phyloP scores from a whole-genome alignment of 2,329 filamentous ascomycete genomes.

The Ilyonectria mors-panacis region DNA sequence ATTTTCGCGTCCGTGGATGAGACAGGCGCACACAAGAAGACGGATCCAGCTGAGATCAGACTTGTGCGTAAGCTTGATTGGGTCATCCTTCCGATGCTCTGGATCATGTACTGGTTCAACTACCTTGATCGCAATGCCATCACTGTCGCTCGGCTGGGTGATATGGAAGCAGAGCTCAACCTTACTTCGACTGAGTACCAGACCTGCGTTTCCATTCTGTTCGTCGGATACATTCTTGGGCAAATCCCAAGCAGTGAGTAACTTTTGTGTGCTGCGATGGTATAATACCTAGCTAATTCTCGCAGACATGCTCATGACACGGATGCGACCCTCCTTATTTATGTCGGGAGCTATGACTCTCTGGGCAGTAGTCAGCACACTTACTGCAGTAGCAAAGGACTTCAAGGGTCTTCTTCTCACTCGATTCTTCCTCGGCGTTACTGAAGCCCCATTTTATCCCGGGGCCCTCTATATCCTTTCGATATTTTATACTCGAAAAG shows the following conservation, averaged over 20 bases:
- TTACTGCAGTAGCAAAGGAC: slow-evolving; percentile 62
- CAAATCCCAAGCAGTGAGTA: slow-evolving; percentile 48
- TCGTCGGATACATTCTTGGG: slow-evolving; percentile 61
- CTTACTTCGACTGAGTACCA: slow-evolving; percentile 48
- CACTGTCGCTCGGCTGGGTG: slow-evolving; percentile 56
- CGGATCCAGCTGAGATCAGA: slow-evolving; percentile 30
- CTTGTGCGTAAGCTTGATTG: slow-evolving; percentile 34
- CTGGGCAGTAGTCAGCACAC: slow-evolving; percentile 63
- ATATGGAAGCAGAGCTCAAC: slow-evolving; percentile 48
- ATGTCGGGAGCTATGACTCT: slow-evolving; percentile 59
- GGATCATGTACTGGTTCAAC: slow-evolving; percentile 59
- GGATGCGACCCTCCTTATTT: slow-evolving; percentile 57
- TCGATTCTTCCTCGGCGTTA: slow-evolving; percentile 59
- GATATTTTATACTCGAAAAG: slow-evolving; percentile 69
- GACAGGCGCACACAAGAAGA: slow-evolving; percentile 35
- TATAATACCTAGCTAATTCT: slow-evolving; percentile 9
- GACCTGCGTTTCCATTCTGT: slow-evolving; percentile 48
- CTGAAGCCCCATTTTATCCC: slow-evolving; percentile 58
- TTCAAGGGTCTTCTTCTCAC: slow-evolving; percentile 65
- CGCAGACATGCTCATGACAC: slow-evolving; percentile 62
- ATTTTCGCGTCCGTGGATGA: slow-evolving; percentile 22
- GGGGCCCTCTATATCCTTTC: slow-evolving; percentile 61
- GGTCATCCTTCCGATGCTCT: slow-evolving; percentile 49
- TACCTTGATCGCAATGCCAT: slow-evolving; percentile 64
- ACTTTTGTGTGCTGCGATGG: too few relatives aligned